Conservation (phyloP, 2,329 filamentous ascomycete genomes). For the Trichoderma oligosporum region DNA sequence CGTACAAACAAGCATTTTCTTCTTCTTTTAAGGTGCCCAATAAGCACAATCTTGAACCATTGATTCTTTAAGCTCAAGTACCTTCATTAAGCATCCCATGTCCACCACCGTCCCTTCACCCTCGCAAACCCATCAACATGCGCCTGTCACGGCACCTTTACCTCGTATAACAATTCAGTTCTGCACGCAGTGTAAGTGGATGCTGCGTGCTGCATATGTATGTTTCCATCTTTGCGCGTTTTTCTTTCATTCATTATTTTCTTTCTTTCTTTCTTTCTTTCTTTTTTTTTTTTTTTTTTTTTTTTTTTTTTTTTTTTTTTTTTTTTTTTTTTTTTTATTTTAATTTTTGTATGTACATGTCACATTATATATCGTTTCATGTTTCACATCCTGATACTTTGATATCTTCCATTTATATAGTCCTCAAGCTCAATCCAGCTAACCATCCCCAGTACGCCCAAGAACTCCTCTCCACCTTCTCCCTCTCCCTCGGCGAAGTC, state of each 20-base stretch:
- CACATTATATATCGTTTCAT: too few species aligned
- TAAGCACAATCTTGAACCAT: too few species aligned
- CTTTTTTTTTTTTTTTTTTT: not conserved
- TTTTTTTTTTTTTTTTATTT: too few species aligned
- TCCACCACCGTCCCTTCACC: not conserved
- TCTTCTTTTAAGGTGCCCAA: too few species aligned
- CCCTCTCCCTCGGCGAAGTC: conserved; percentile 77
- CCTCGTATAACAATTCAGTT: conserved; percentile 84
- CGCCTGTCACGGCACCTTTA: conserved; percentile 21
- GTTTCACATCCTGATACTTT: too few species aligned
- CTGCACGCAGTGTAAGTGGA: conserved; percentile 93
- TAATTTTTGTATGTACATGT: too few species aligned
- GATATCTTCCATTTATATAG: not conserved
- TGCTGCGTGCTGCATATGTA: conserved; percentile 82
- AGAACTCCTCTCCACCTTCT: conserved; percentile 92
- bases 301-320: too few species aligned
- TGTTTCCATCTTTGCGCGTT: conserved; percentile 27
- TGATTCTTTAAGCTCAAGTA: too few species aligned
- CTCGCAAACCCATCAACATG: not conserved
- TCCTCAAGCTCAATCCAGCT: not conserved
- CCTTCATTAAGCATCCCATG: too few species aligned
- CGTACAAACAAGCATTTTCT: too few species aligned
- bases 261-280: not conserved
- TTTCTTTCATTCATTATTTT: not conserved
- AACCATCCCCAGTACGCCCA: conserved; percentile 69